phyloP scores from a whole-genome alignment of 2,329 filamentous ascomycete genomes.

The Colletotrichum plurivorum region DNA sequence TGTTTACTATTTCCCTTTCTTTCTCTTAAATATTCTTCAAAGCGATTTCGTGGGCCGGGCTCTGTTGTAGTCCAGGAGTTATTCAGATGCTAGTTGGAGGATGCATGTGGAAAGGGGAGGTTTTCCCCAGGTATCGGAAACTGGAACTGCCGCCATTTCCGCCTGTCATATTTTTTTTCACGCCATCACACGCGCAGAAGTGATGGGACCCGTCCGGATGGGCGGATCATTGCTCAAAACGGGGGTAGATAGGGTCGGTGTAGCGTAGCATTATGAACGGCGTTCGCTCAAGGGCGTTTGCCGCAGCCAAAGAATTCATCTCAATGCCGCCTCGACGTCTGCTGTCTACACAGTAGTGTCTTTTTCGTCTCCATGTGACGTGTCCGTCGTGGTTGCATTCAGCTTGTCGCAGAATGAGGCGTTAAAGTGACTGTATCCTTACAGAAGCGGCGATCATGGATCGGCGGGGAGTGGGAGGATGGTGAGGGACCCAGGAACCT shows the following conservation, averaged over 20 bases:
- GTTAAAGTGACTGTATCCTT: neutral
- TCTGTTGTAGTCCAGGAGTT: conserved; percentile 20
- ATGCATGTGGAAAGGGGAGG: neutral
- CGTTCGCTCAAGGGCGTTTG: neutral
- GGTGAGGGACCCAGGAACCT: conserved; percentile 22
- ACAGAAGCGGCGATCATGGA: neutral
- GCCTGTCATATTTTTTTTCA: conserved; percentile 16
- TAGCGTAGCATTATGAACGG: conserved; percentile 26
- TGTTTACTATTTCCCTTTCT: conserved; percentile 26
- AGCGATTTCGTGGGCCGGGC: conserved; percentile 12
- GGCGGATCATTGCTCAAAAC: conserved; percentile 26
- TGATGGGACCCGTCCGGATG: neutral
- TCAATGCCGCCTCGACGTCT: neutral
- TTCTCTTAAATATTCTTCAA: neutral
- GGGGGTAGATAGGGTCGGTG: conserved; percentile 3
- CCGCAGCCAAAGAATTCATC: neutral
- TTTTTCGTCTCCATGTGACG: conserved; percentile 2
- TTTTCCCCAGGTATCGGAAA: neutral
- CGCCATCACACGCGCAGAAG: conserved; percentile 5
- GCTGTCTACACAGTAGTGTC: too few species aligned
- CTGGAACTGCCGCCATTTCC: conserved; percentile 29
- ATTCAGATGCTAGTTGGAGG: neutral
- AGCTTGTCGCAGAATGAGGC: conserved; percentile 2
- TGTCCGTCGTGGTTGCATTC: conserved; percentile 1
- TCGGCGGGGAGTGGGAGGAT: conserved; percentile 5